These are phyloP conservation scores for Zanthoxylum bungeanum DNA, from an alignment of 345 rosid genomes.

Conservation along the genomic window DNA sequence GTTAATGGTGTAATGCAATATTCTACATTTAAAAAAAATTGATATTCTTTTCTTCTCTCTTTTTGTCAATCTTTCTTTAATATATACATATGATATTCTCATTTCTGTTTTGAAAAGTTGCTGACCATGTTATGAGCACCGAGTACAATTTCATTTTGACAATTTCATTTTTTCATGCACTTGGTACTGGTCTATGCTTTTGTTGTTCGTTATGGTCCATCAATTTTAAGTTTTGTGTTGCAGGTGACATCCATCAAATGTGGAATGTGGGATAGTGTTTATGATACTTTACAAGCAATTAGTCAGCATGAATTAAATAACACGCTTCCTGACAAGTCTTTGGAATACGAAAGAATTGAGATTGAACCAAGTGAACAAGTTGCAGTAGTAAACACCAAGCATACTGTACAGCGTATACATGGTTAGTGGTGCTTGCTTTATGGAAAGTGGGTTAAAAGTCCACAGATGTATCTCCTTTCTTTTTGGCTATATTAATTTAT, in stretches of 20 bases:
- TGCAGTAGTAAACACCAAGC: conserved; percentile 9
- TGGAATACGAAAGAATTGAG: conserved; percentile 43
- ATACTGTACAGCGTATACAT: conserved; percentile 15
- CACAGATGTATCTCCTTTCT: background rate
- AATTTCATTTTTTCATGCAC: background rate
- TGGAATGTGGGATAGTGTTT: conserved; percentile 85
- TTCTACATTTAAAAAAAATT: background rate
- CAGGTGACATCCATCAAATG: conserved; percentile 77
- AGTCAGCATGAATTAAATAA: conserved; percentile 33
- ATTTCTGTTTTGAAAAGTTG: background rate
- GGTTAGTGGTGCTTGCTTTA: conserved; percentile 39
- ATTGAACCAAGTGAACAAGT: conserved; percentile 36
- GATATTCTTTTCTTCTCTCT: background rate
- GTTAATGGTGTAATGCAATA: background rate
- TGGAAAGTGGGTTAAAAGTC: background rate
- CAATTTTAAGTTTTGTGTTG: conserved; percentile 15
- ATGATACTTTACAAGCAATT: conserved; percentile 57
- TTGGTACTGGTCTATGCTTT: background rate
- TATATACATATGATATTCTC: background rate
- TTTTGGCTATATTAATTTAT: background rate
- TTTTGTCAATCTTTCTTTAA: background rate
- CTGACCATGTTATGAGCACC: background rate
- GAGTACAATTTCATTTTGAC: background rate
- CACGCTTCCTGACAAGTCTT: conserved; percentile 16
- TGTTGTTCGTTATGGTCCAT: background rate